Evolutionary conservation across 345 rosid genomes (phyloP), one percentile per base, ranked within the genome.

Genomic region (Bruguiera gymnorhiza): DNA sequence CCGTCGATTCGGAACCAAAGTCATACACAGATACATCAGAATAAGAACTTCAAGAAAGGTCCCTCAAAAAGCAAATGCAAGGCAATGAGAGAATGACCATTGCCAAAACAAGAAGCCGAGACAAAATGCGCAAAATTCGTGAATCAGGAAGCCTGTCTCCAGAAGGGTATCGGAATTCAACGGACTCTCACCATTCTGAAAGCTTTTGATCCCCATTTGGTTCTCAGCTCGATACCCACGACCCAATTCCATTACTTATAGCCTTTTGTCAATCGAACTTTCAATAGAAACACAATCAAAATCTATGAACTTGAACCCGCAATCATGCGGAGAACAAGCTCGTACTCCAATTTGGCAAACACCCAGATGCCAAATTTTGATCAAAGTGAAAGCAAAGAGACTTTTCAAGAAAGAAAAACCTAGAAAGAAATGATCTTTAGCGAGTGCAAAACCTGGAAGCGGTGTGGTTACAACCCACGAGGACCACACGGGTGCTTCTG

Each of bases 401-500:
- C 52, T 26, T 68, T 50, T 52, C 57, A 52, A 23, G 60, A 65
- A 66, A 58, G 46, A 34, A 73, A 61, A 54, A 32, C 36, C 8
- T 6, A 62, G 2, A 53, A 74, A 57, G 53, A 32, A 46, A 43
- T 11, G 23, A n/a, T 18, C 11, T 50, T 77, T 84, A 86, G 76
- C 90, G 86, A 59, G 83, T 76, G 56, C 86, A 86, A 75, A 84
- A 84, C 80, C 86, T 84, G 66, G 85, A 75, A 60, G 90, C 86
- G 60, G 88, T 86, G 77, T 86, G 88, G 75, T 86, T 86, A 51
- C 88, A 88, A 82, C 88, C 90, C 86, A 82, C 81, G 65, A 86
- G 88, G 53, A 80, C 76, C 29, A 77, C 82, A 63, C 83, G 76
- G n/a, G 54, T 72, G 67, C 51, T 74, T 84, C 24, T 78, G 48